Base-by-base conservation (phyloP, 176 grass and related monocot genomes). In the Calamus simplicifolius region DNA sequence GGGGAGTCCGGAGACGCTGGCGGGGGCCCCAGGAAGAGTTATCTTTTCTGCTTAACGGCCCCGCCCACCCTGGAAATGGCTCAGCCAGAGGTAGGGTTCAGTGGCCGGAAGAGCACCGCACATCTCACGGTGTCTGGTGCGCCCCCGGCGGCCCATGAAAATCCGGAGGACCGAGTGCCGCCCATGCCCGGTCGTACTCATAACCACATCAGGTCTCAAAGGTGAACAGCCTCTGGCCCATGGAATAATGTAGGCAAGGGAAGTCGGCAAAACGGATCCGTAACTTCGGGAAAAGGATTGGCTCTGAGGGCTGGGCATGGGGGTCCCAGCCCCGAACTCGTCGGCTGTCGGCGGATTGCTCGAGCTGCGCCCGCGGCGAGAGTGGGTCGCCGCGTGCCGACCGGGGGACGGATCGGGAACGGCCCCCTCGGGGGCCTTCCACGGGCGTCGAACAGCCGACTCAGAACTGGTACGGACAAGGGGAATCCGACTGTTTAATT, bases 251-350 rank as follows among this genome's bases (percentile, higher is more conserved):
- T 79, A 79, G 75, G 75, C 67, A 79, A 71, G 75, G 67, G 58
- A 79, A 79, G 75, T 71, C 67, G 67, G 67, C 75, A 79, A 79
- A 71, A 79, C 27, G 67, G 75, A 79, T 79, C 59, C 58, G 67
- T 88, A 88, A 83, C 72, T 74, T 88, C 76, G 61, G 71, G 61
- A 87, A 87, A 87, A 87, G 70, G 84, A 87, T 87, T 87, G 70
- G 70, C 84, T 82, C 74, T 87, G 27, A 87, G 74, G 84, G 52
- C 23, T 79, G 57, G 79, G 75, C 84, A 57, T 66, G 71, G 79
- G 79, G 74, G 74, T 86, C 78, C 83, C 69, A 69, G 67, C 61
- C 72, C 67, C 58, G 69, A 83, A 77, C 69, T 60, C 67, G 28
- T 64, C 63, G 63, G 56, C 50, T 74, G 66, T 25, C 27, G 60